Evolutionary conservation across 805 yeast species (phyloP), one percentile per base, ranked within the genome.

Genomic region (Ogataea glucozyma): DNA sequence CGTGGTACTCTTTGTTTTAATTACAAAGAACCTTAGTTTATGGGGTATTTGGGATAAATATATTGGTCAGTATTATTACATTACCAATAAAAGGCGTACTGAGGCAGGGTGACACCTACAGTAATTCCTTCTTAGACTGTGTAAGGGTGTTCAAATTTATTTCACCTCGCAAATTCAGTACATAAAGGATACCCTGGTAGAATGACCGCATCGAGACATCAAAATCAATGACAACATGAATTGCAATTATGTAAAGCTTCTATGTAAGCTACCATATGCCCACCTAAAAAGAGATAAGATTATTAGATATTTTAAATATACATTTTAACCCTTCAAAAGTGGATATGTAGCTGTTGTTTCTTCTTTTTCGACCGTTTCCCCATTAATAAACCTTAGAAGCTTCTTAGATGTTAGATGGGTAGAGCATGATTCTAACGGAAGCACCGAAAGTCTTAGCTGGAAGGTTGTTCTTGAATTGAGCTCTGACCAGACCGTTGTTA

Each of bases 361-460:
- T 26, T 40, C 43, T 41, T 40, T 26, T 32, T 35, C 40, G 31
- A 33, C 42, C 42, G 39, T 43, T 31, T 34, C 32, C 48, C 40
- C 32, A 31, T 37, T 38, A 30, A 29, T 27, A 30, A 26, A 41
- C 45, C 34, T 49, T 23, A 27, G 35, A 33, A 45, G 33, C 34
- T 49, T 62, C 64, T 85, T 91, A 91, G 88, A 91, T 93, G 96
- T 85, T 90, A 62, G 98, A 91, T 79, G 99, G 99, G 87, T 91
- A 91, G 77, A 91, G 90, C 96, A 93, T 89, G 81, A 93, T 83
- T 83, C 99, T 88, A 72, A 93, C 98, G 61, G 96, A 85, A 71
- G 99, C 97, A 80, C 99, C 99, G 74, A 93, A 91, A 66, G 98
- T 89, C 87, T 91, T 90, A 64, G 99, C 90, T 75, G 99, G 99